These are phyloP conservation scores for Nigrospora oryzae DNA, from an alignment of 2,329 filamentous ascomycete genomes.

Conservation along the genomic window DNA sequence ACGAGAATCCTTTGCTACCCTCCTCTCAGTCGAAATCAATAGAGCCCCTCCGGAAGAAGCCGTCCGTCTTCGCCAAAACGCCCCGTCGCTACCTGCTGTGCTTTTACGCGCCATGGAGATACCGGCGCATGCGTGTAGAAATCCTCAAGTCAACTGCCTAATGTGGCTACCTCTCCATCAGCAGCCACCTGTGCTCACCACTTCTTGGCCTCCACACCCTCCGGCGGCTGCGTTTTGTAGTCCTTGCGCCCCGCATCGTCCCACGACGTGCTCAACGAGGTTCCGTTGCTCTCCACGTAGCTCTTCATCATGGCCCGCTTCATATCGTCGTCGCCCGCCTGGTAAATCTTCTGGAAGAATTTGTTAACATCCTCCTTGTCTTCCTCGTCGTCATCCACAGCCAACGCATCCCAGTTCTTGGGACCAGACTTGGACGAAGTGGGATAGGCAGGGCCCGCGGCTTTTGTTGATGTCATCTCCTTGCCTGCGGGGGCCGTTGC, in stretches of 20 bases:
- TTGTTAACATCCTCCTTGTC: conserved; percentile 57
- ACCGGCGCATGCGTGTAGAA: too few species aligned
- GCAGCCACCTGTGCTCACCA: conserved; percentile 32
- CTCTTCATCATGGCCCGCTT: conserved; percentile 97
- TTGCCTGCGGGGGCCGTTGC: conserved; percentile 4
- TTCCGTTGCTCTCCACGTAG: conserved; percentile 89
- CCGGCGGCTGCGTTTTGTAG: conserved; percentile 66
- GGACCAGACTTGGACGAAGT: conserved; percentile 76
- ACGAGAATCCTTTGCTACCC: too few species aligned
- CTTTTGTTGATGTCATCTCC: conserved; percentile 2
- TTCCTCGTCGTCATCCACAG: conserved; percentile 35
- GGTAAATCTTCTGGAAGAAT: conserved; percentile 90
- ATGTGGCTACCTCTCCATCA: too few species aligned
- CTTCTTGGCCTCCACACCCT: conserved; percentile 69
- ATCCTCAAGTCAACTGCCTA: too few species aligned
- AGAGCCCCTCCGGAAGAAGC: too few species aligned
- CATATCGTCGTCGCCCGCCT: conserved; percentile 67
- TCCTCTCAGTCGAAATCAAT: too few species aligned
- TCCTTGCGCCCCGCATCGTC: conserved; percentile 63
- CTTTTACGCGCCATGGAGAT: too few species aligned
- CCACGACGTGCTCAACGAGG: conserved; percentile 89
- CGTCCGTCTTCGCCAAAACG: too few species aligned
- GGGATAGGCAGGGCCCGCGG: conserved; percentile 57
- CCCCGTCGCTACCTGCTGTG: too few species aligned
- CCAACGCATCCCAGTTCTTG: conserved; percentile 88